These are phyloP conservation scores for Picocystis salinarum DNA, from an alignment of 139 green algal genomes.

Conservation along the genomic window DNA sequence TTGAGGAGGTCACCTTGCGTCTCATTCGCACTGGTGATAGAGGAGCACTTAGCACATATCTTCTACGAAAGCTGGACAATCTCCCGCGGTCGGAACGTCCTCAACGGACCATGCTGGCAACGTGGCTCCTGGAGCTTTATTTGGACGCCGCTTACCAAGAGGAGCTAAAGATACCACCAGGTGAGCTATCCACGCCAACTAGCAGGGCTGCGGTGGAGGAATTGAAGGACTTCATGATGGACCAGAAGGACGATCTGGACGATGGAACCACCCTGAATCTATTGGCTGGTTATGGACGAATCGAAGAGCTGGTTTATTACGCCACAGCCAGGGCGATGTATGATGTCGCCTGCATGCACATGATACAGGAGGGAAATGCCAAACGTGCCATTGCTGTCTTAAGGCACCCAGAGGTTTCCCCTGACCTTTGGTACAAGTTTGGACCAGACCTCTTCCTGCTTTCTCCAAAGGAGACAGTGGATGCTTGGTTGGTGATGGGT, in stretches of 20 bases:
- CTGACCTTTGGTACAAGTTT: slow-evolving; percentile 67
- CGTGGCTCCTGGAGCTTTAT: slow-evolving; percentile 79
- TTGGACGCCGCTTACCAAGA: slow-evolving; percentile 32
- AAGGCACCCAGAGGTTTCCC: slow-evolving; percentile 37
- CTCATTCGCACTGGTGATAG: slow-evolving; percentile 49
- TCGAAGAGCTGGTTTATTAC: slow-evolving; percentile 69
- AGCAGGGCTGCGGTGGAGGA: slow-evolving; percentile 6
- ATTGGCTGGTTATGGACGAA: slow-evolving; percentile 60
- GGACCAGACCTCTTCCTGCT: slow-evolving; percentile 47
- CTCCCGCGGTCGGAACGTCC: slow-evolving; percentile 28
- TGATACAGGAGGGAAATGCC: slow-evolving; percentile 39
- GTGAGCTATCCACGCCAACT: not conserved
- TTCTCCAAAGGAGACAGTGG: slow-evolving; percentile 32
- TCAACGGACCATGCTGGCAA: slow-evolving; percentile 75
- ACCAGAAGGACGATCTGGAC: slow-evolving; percentile 38
- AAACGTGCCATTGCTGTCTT: slow-evolving; percentile 54
- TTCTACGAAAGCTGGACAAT: slow-evolving; percentile 32
- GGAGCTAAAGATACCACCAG: not conserved
- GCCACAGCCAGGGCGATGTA: slow-evolving; percentile 50
- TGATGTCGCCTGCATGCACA: slow-evolving; percentile 59
- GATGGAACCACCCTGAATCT: slow-evolving; percentile 51
- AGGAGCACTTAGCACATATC: slow-evolving; percentile 27
- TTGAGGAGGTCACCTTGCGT: slow-evolving; percentile 68
- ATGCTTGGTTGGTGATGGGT: slow-evolving; percentile 38
- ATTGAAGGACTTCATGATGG: slow-evolving; percentile 27